Base-by-base conservation (phyloP, 805 yeast species). In the Wickerhamia fluorescens region DNA sequence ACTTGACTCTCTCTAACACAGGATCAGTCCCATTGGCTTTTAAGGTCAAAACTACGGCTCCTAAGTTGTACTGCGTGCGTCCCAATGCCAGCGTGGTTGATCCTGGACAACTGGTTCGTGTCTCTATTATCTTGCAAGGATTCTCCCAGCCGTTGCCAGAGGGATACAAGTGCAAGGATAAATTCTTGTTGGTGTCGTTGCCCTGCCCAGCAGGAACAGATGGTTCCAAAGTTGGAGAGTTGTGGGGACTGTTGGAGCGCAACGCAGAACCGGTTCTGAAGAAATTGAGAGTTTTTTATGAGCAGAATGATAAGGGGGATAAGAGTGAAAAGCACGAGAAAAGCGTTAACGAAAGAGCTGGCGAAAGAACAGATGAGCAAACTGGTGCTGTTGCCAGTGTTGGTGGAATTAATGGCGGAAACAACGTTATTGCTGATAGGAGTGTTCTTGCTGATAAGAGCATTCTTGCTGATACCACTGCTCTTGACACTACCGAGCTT, bases 11-110 rank as follows among this genome's bases (percentile, higher is more conserved):
- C 40, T 53, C 68, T 56, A 78, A 76, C 44, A 63, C 79, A 23
- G 56, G 73, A 10, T 66, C 66, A 31, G 61, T 75, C 18, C 67
- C 78, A 25, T 59, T 74, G 46, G 96, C 95, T 17, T 92, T 86
- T 70, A 92, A 92, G 65, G 96, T 92, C 51, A 92, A 89, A 64
- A 89, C 98, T 25, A 92, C 98, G 5, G 96, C 97, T 7, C 98
- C 98, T 37, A 88, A 85, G 57, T 67, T 85, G 57, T 80, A 88
- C 67, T 85, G 95, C 57, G 97, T 92, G 29, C 80, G 96, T 61
- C 98, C 98, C 38, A 92, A 88, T 56, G 89, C 96, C 35, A 75
- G 92, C 10, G 27, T 80, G 20, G 66, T 92, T 33, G 67, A 66
- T 16, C 88, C 97, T 9, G 92, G 94, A 20, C 72, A 73, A 40